phyloP scores from a whole-genome alignment of 805 yeast genomes.

The Suhomyces sp. region DNA sequence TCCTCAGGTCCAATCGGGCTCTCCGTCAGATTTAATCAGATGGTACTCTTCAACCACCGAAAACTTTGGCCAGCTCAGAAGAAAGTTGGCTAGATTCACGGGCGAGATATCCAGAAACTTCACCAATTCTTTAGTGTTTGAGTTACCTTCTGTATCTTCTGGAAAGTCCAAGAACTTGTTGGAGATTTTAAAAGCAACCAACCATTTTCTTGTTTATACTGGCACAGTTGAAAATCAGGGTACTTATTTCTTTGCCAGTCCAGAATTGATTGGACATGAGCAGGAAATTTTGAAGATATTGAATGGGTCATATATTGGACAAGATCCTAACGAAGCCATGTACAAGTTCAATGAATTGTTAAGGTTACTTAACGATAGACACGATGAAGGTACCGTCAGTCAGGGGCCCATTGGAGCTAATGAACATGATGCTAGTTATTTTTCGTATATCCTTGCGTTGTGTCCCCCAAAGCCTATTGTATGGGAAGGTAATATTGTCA shows the following conservation, averaged over 20 bases:
- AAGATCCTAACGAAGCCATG: constrained; percentile 25
- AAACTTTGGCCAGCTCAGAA: constrained; percentile 69
- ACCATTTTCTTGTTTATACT: constrained; percentile 75
- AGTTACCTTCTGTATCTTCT: constrained; percentile 41
- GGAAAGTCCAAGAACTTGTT: constrained; percentile 50
- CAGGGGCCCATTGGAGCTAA: neutral
- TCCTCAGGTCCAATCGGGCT: constrained; percentile 49
- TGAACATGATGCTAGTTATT: constrained; percentile 31
- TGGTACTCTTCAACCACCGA: constrained; percentile 71
- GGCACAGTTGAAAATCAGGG: constrained; percentile 72
- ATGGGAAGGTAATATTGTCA: constrained; percentile 82
- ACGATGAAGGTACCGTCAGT: neutral
- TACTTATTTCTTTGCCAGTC: constrained; percentile 74
- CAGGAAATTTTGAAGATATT: constrained; percentile 37
- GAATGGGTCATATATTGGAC: constrained; percentile 39
- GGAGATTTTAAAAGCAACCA: constrained; percentile 56
- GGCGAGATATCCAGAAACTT: constrained; percentile 64
- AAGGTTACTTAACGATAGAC: constrained; percentile 6
- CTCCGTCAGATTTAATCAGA: constrained; percentile 42
- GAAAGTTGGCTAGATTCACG: constrained; percentile 79
- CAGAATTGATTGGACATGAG: constrained; percentile 44
- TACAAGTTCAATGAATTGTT: constrained; percentile 27
- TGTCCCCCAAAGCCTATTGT: constrained; percentile 81
- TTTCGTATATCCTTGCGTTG: constrained; percentile 67
- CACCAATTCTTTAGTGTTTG: constrained; percentile 67